Base-by-base conservation (phyloP, 2,329 filamentous ascomycete species). In the Neophaeococcomyces aloes region DNA sequence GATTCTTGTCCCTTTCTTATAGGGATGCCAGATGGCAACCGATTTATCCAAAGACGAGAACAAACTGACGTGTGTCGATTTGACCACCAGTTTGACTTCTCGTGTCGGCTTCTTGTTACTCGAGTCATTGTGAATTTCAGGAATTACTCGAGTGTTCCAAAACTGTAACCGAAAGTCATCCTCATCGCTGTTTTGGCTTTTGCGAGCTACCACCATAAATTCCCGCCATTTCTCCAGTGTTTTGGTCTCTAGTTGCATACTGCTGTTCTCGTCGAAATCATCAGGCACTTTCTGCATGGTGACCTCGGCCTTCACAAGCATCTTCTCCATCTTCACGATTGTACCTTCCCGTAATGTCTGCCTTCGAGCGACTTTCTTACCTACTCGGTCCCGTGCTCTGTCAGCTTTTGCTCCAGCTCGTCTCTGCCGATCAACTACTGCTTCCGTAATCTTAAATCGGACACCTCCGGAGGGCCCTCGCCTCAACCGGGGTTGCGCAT, bases 31-130 rank as follows among this genome's bases (percentile, higher is more conserved):
- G 7, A 82, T 62, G 7, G 78, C 79, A 14, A 82, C 65, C 1
- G 78, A 79, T 58, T 83, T 83, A 59, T 83, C 79, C 13, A 83
- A 63, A 3, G 76, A 68, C 1, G 79, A 82, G 54, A 76, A 83
- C 2, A 83, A 58, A 48, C 81, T 81, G 44, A 79, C 72, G 38
- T 65, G 70, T 10, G 74, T 71, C 15, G 63, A 65, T 48, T 69
- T 74, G 14, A 63, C 67, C 37, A 70, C 68, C 8, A 81, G 62
- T 4, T 66, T 63, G n/a, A 82, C 69, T 52, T 81, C 68, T 42
- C 75, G 69, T 36, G 72, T 70, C 13, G 74, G 72, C 23, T 68
- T 67, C 45, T 72, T 75, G 52, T 70, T 72, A 33, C 69, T 67
- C 39, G 70, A 67, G 7, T 67, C 60, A 7, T 64, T 65, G 53